Percentiles rank a stretch among this genome's conserved stretches.
Evolutionary conservation across 116 monocot species (phyloP).

Genomic region (Zostera marina): DNA sequence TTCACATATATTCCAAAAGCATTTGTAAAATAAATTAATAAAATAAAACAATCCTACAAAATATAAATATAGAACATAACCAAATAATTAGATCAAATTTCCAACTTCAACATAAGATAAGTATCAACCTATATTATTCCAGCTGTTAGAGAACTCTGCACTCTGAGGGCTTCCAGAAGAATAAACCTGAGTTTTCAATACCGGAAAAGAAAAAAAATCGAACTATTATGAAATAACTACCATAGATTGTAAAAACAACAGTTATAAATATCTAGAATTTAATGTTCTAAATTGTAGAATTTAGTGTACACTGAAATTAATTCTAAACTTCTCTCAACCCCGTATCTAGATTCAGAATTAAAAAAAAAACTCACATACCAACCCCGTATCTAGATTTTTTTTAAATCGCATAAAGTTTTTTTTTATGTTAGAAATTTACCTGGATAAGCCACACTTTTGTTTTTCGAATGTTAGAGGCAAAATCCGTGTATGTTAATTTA

Average conservation of each 20-base stretch:
- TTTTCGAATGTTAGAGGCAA: conserved; percentile 33
- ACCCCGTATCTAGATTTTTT: too few species aligned
- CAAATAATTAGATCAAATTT: too few species aligned
- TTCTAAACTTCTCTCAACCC: too few species aligned
- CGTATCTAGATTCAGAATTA: too few species aligned
- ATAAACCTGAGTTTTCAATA: conserved; percentile 26
- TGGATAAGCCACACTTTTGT: conserved; percentile 46
- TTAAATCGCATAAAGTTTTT: too few species aligned
- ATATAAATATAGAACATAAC: too few species aligned
- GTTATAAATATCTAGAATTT: background rate
- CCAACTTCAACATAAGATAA: background rate
- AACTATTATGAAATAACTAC: background rate
- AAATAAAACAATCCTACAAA: background rate
- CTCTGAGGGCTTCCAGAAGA: conserved; percentile 53
- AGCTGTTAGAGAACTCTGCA: conserved; percentile 44
- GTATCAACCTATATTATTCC: conserved; percentile 60
- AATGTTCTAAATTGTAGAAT: background rate
- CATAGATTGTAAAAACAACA: background rate
- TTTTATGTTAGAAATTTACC: conserved; percentile 15
- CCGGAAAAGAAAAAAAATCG: conserved; percentile 1
- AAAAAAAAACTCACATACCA: too few species aligned
- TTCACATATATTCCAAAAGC: background rate
- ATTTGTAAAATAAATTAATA: background rate
- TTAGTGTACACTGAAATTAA: background rate
- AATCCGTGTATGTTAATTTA: conserved; percentile 25